Conservation (phyloP, 441 rosid species). For the Melastoma candidum region DNA sequence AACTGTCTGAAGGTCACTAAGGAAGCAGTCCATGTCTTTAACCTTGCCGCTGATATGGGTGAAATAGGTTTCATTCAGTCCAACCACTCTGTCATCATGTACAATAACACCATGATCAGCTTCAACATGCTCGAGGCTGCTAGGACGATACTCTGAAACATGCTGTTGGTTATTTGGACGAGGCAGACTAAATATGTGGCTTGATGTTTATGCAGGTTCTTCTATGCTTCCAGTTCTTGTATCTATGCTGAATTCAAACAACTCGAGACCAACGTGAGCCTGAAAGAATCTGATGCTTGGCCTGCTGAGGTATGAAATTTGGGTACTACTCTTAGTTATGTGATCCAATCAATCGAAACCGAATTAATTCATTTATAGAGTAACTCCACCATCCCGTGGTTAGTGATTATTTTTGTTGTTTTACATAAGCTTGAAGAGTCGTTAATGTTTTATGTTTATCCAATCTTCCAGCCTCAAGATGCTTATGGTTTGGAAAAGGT, state of each 20-base stretch:
- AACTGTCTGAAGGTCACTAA: conserved; percentile 76
- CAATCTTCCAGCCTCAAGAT: conserved; percentile 80
- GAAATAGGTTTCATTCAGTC: conserved; percentile 99
- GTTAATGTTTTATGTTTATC: neutral
- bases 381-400: too few species aligned
- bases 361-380: too few species aligned
- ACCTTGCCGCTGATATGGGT: conserved; percentile 99
- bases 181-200: too few species aligned
- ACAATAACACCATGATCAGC: conserved; percentile 96
- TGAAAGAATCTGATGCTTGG: conserved; percentile 99
- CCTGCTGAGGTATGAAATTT: conserved; percentile 82
- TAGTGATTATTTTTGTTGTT: too few species aligned
- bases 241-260: conserved; percentile 97
- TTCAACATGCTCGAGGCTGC: conserved; percentile 97
- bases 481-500: conserved; percentile 99
- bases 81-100: conserved; percentile 95
- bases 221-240: conserved; percentile 98
- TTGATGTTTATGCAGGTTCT: conserved; percentile 41
- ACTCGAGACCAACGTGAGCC: conserved; percentile 90
- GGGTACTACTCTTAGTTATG: too few species aligned
- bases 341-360: too few species aligned
- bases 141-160: conserved; percentile 25
- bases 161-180: too few species aligned
- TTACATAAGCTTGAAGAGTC: too few species aligned
- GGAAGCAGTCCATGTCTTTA: conserved; percentile 79